Evolutionary conservation across 768 basidiomycete species (phyloP), one percentile per base, ranked within the genome.

Genomic region (Collybia sordida): DNA sequence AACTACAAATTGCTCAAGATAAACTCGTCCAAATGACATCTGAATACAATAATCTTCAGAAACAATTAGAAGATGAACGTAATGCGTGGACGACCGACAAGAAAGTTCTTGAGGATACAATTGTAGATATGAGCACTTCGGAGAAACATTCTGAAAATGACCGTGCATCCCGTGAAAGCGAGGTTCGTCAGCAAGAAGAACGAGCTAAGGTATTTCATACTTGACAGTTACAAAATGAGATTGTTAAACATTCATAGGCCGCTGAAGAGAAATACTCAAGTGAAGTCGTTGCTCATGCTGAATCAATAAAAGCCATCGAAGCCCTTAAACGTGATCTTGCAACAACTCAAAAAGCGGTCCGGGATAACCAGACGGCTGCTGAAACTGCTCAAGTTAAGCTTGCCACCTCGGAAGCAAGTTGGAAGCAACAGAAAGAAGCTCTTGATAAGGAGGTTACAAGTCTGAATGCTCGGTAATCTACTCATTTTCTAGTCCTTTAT

Each of bases 231-330:
- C 21, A 38, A 25, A 34, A 25, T 35, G 27, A 41, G 4, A 51
- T 17, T 38, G 36, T 31, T 44, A 18, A 34, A 17, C 2, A 22
- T 34, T 24, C 45, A 7, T 54, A 85, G 80, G 78, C 83, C 55
- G 90, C 90, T 4, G 90, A 94, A 61, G 87, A 89, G 45, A 81
- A 85, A 47, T 93, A 93, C 57, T 79, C 85, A 4, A 78, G 83
- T 44, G 92, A 92, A 61, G 80, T 94, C n/a, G 70, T 94, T 25
- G 74, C 88, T 0, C 93, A 95, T 63, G 92, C 93, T 0, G 91
- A 93, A 18, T 79, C 88, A 0, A 87, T 94, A 74, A 91, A 91
- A 68, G 54, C 72, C 11, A 77, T 90, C 9, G 81, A 85, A 9
- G 69, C 60, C 8, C 69, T 92, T 53, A 88, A 84, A 63, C 74